Percentiles rank a stretch among this genome's conserved stretches.
Conservation (phyloP, 495 filamentous ascomycete species). For the Aspergillus bertholletiae region DNA sequence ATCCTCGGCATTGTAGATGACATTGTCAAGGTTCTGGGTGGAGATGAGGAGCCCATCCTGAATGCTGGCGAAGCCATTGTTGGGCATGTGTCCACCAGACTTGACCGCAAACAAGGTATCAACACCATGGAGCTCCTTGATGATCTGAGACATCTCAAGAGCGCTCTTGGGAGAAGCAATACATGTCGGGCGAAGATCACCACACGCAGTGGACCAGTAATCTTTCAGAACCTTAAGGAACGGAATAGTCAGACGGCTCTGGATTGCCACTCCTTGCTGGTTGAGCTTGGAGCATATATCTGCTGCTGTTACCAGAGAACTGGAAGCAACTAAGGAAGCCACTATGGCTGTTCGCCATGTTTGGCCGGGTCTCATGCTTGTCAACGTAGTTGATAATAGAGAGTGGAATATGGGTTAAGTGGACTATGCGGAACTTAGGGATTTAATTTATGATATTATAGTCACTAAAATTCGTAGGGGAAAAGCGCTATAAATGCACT, state of each 20-base stretch:
- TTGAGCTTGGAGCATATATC: conserved; percentile 37
- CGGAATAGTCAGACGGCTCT: conserved; percentile 23
- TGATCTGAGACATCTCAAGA: conserved; percentile 33
- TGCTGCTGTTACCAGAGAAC: conserved; percentile 22
- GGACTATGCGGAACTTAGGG: not conserved
- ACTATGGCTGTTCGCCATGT: conserved; percentile 18
- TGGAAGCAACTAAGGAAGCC: conserved; percentile 18
- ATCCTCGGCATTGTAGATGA: conserved; percentile 30
- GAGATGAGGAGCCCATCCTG: conserved; percentile 38
- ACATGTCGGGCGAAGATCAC: conserved; percentile 37
- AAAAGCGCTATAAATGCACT: not conserved
- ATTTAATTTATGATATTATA: not conserved
- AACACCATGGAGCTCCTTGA: conserved; percentile 33
- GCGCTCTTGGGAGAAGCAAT: conserved; percentile 37
- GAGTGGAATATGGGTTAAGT: not conserved
- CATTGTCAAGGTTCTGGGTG: conserved; percentile 35
- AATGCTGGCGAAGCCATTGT: conserved; percentile 42
- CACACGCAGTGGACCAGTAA: conserved; percentile 41
- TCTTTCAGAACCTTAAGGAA: conserved; percentile 27
- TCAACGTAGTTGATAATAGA: not conserved
- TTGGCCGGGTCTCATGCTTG: conserved; percentile 16
- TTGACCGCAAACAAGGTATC: conserved; percentile 39
- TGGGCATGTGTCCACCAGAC: conserved; percentile 44
- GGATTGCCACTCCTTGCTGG: conserved; percentile 24
- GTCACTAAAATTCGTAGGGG: not conserved